Evolutionary conservation across 805 yeast genomes (phyloP), one percentile per base, ranked within the genome.

Genomic region (Pichia kluyveri): DNA sequence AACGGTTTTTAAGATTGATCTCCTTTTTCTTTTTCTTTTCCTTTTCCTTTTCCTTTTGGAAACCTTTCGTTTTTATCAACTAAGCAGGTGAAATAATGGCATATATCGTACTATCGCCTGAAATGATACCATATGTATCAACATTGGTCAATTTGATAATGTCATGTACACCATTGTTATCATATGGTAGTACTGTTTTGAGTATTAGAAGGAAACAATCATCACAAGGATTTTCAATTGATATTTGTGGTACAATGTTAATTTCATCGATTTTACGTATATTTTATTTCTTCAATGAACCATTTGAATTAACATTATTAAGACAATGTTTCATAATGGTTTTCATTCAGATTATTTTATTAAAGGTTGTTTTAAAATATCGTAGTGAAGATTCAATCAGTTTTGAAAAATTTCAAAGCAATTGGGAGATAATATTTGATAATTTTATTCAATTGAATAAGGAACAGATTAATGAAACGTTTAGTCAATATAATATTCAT

Each of bases 161-260:
- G 60, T 77, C 88, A 31, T 77, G 86, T 59, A 84, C 96, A 0
- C 97, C 97, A 2, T 63, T 89, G 41, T 74, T 90, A 51, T 86
- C 96, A 8, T 89, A 90, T 60, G 95, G 96, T 3, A 77, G 93
- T 15, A 88, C 96, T 1, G 76, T 89, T 36, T 69, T 78, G 42
- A 72, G 84, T 53, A 88, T 89, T 14, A 74, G 79, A 56, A 69
- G 73, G 42, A 74, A 77, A 34, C 69, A 80, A 60, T 75, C 89
- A 0, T 76, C 91, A 1, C 70, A 77, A 23, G 97, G 96, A 23
- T 88, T 89, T 60, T 84, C 95, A 6, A 70, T 88, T n/a, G 97
- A 90, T 65, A 86, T 90, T 11, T 90, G 96, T 66, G 90, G 88
- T 8, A 86, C 96, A 8, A 88, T 90, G 96, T 62, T 89, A 52